phyloP scores from a whole-genome alignment of 192 early-diverging fungal genomes.

The Phlyctochytrium bullatum region DNA sequence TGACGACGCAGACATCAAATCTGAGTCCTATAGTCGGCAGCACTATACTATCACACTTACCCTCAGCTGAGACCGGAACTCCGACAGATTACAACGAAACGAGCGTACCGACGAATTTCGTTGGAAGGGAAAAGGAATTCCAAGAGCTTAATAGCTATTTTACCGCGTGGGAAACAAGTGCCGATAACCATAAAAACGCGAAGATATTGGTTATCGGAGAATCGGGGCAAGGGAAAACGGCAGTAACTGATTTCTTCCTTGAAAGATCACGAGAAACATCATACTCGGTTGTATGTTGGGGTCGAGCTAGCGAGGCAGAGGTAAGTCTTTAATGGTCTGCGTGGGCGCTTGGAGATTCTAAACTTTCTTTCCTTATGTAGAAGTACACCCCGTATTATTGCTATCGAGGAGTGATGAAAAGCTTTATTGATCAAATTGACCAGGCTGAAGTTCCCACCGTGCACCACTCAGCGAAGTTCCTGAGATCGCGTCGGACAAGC shows the following conservation, averaged over 20 bases:
- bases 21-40: background rate
- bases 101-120: background rate
- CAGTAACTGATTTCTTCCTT: background rate
- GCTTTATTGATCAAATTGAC: background rate
- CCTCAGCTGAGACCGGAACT: no score
- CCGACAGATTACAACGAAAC: no score
- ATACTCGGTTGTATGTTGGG: background rate
- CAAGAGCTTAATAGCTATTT: no score
- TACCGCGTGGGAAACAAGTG: no score
- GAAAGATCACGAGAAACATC: background rate
- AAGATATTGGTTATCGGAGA: background rate
- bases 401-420: background rate
- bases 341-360: no score
- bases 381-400: constrained; percentile 3
- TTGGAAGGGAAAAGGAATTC: constrained; percentile 1
- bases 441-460: background rate
- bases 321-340: no score
- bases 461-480: background rate
- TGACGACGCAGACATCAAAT: background rate
- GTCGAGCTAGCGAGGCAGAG: background rate
- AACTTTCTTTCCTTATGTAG: background rate
- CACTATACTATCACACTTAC: background rate
- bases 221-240: background rate
- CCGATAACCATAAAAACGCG: no score
- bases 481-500: no score